Evolutionary conservation across 768 basidiomycete genomes (phyloP).

Genomic region (Collybiopsis luxurians): DNA sequence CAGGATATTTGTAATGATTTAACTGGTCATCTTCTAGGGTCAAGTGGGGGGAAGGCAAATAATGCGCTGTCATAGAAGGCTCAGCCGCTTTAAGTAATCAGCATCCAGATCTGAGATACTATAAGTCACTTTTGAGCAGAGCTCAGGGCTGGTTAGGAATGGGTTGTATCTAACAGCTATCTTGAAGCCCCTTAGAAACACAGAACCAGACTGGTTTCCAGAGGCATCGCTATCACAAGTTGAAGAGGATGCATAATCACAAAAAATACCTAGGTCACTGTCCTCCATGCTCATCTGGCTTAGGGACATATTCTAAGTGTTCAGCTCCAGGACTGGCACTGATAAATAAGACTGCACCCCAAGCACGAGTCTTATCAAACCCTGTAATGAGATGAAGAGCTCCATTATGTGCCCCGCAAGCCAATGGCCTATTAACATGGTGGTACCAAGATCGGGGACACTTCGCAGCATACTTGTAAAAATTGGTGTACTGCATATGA

Average conservation of each 20-base stretch:
- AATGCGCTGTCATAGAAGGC: no score
- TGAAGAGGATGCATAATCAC: background rate
- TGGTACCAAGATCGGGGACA: no score
- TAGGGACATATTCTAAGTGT: background rate
- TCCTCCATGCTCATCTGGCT: background rate
- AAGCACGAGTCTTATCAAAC: slow-evolving; percentile 22
- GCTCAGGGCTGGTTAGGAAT: background rate
- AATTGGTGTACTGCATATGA: no score
- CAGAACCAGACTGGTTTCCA: background rate
- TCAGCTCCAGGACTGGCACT: background rate
- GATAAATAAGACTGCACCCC: slow-evolving; percentile 23
- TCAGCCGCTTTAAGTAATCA: background rate
- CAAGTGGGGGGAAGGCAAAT: no score
- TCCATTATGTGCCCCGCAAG: slow-evolving; percentile 19
- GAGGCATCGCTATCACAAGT: background rate
- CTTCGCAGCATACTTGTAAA: no score
- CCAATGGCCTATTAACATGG: slow-evolving; percentile 22
- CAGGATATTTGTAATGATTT: background rate
- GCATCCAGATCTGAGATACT: background rate
- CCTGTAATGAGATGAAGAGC: slow-evolving; percentile 32
- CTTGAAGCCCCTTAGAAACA: slow-evolving; percentile 1
- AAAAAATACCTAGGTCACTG: background rate
- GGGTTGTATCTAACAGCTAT: background rate
- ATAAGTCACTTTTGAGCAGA: background rate
- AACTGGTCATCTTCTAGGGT: no score